Conservation (phyloP, 2,329 filamentous ascomycete genomes). For the Penicillium concentricum region DNA sequence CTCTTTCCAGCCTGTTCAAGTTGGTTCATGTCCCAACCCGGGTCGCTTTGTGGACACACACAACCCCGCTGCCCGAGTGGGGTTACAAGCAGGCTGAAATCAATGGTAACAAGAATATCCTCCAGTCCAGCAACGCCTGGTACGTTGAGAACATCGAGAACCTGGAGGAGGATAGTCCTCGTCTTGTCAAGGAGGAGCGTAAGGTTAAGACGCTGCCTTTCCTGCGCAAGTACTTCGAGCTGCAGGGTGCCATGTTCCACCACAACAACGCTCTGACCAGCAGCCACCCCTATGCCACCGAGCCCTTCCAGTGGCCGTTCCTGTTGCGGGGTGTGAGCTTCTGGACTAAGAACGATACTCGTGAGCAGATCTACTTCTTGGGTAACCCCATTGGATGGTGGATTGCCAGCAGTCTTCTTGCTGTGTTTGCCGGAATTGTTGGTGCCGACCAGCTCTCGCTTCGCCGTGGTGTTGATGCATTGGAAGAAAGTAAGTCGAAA, state of each 20-base stretch:
- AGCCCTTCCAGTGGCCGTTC: slow-evolving; percentile 97
- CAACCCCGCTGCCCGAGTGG: slow-evolving; percentile 94
- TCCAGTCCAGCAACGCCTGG: slow-evolving; percentile 91
- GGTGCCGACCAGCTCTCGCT: slow-evolving; percentile 91
- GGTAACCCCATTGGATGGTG: slow-evolving; percentile 98
- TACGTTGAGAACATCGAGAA: slow-evolving; percentile 88
- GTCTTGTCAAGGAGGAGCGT: slow-evolving; percentile 71
- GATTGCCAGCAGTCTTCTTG: slow-evolving; percentile 86
- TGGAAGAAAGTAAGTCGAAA: slow-evolving; percentile 80
- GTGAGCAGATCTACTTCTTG: slow-evolving; percentile 97
- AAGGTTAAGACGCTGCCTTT: slow-evolving; percentile 84
- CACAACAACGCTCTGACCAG: slow-evolving; percentile 98
- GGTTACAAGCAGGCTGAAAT: slow-evolving; percentile 96
- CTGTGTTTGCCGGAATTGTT: slow-evolving; percentile 89
- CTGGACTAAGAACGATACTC: slow-evolving; percentile 95
- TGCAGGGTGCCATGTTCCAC: slow-evolving; percentile 98
- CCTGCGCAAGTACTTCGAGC: slow-evolving; percentile 90
- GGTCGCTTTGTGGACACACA: slow-evolving; percentile 99
- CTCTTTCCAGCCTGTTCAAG: slow-evolving; percentile 90
- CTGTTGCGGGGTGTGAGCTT: slow-evolving; percentile 95
- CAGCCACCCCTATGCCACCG: slow-evolving; percentile 92
- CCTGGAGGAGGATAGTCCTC: slow-evolving; percentile 67
- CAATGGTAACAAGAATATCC: slow-evolving; percentile 96
- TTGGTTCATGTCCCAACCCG: slow-evolving; percentile 91
- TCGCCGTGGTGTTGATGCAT: slow-evolving; percentile 85